Evolutionary conservation across 2,329 filamentous ascomycete genomes (phyloP).

Genomic region (Stachybotrys echinatus): DNA sequence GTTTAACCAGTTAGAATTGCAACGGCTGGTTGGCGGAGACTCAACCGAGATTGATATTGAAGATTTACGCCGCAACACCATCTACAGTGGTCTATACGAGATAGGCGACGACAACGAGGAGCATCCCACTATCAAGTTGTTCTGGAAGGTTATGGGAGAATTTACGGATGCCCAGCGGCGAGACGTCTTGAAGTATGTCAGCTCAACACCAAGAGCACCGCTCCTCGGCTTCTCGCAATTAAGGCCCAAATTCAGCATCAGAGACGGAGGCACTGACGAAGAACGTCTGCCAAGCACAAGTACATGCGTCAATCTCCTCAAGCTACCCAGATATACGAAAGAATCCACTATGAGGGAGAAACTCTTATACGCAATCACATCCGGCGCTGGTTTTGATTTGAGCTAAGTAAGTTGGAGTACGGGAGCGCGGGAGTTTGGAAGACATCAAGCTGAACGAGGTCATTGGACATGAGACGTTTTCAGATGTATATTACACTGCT

Average conservation of each 20-base stretch:
- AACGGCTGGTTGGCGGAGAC: constrained; percentile 88
- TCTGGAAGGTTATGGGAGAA: constrained; percentile 83
- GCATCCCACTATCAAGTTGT: constrained; percentile 78
- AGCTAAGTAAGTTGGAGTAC: constrained; percentile 38
- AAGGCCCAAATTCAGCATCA: constrained; percentile 81
- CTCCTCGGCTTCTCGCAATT: constrained; percentile 84
- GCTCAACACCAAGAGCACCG: constrained; percentile 84
- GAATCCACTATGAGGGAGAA: constrained; percentile 67
- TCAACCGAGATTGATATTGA: constrained; percentile 79
- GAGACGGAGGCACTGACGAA: constrained; percentile 56
- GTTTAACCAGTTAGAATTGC: constrained; percentile 96
- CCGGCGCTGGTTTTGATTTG: constrained; percentile 88
- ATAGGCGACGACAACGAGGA: constrained; percentile 86
- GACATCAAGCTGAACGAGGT: too few species aligned
- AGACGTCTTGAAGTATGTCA: constrained; percentile 92
- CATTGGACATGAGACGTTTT: not conserved
- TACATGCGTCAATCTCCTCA: constrained; percentile 92
- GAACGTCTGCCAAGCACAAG: constrained; percentile 89
- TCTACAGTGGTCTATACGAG: constrained; percentile 81
- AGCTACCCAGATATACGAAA: constrained; percentile 76
- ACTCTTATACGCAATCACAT: constrained; percentile 82
- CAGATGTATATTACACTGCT: not conserved
- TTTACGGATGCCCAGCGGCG: constrained; percentile 73
- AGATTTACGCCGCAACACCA: constrained; percentile 77
- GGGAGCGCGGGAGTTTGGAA: constrained; percentile 3